Percentiles rank a stretch among this genome's conserved stretches.
Conservation (phyloP, 108 stramenopile genomes). For the Schizochytrium sp. region DNA sequence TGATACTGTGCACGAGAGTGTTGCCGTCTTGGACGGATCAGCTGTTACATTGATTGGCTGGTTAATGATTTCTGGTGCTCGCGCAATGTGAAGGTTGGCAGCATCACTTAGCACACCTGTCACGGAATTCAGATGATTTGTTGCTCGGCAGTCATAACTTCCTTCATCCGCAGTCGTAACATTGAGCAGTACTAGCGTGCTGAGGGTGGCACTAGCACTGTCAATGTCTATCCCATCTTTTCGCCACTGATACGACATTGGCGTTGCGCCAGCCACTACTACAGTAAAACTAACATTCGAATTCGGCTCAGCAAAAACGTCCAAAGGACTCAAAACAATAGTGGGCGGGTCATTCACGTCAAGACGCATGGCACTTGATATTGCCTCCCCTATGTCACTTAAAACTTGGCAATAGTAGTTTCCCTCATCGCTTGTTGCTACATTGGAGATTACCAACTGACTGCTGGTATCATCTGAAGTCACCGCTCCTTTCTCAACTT, state of each 20-base stretch:
- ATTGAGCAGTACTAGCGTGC: background rate
- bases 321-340: background rate
- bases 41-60: background rate
- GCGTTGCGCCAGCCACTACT: constrained; percentile 14
- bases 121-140: constrained; percentile 17
- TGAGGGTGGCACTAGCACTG: too few relatives aligned
- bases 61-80: constrained; percentile 31
- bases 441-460: background rate
- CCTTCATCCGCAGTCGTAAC: constrained; percentile 14
- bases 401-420: background rate
- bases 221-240: background rate
- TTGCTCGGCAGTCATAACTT: constrained; percentile 28
- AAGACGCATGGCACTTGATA: background rate
- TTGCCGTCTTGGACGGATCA: background rate
- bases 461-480: background rate
- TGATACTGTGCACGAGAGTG: background rate
- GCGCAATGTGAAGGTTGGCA: background rate
- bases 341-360: background rate
- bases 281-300: background rate
- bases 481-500: constrained; percentile 10
- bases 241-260: constrained; percentile 1
- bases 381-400: background rate
- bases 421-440: background rate
- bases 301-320: constrained; percentile 39
- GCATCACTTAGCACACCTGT: background rate